phyloP scores from a whole-genome alignment of 805 yeast genomes.

The Candida tibetensis region DNA sequence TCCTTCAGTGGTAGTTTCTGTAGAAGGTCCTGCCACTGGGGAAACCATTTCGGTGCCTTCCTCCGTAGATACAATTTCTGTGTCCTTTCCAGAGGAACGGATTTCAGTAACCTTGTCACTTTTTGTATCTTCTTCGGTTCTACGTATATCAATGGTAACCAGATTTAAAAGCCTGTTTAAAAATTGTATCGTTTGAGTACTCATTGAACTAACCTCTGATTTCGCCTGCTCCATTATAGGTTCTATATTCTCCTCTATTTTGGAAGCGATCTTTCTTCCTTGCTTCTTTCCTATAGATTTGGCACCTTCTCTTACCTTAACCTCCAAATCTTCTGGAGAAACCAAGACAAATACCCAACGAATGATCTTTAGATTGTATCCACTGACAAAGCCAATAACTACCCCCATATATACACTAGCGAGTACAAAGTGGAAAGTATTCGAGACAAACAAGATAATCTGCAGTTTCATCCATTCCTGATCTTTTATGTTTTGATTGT shows the following conservation, averaged over 20 bases:
- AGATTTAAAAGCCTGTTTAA: conserved; percentile 2
- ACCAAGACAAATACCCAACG: conserved; percentile 8
- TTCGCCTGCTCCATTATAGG: not conserved
- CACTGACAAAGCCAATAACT: conserved; percentile 9
- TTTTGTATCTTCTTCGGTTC: not conserved
- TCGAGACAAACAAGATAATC: conserved; percentile 6
- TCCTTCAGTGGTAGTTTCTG: not conserved
- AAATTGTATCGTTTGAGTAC: conserved; percentile 1
- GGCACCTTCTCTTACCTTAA: not conserved
- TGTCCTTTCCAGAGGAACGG: not conserved
- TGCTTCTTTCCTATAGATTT: not conserved
- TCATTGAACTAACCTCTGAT: not conserved
- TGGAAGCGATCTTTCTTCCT: not conserved
- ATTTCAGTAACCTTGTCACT: not conserved
- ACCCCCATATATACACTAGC: conserved; percentile 11
- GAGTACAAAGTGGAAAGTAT: conserved; percentile 8
- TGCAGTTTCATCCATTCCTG: conserved; percentile 12
- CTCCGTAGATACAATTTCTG: not conserved
- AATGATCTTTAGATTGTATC: conserved; percentile 8
- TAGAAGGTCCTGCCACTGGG: not conserved
- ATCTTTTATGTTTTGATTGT: conserved; percentile 1
- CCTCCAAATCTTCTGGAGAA: not conserved
- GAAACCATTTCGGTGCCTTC: not conserved
- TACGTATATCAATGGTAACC: not conserved
- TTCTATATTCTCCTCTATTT: not conserved